Evolutionary conservation across 306 rosid species (phyloP).

Genomic region (Pterocarpus santalinus): DNA sequence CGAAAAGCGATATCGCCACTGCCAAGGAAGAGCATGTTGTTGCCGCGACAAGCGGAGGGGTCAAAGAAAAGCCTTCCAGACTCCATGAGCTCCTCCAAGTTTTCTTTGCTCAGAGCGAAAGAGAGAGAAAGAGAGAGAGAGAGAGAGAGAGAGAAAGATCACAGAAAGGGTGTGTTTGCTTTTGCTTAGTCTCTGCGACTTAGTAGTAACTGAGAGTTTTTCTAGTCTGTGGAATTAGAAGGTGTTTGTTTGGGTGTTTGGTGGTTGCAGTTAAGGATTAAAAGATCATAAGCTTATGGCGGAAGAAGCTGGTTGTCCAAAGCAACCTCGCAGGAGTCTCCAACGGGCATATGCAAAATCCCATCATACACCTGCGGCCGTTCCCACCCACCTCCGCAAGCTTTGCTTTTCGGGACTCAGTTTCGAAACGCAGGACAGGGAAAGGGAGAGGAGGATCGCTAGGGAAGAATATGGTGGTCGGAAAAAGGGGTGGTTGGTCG

Average conservation of each 20-base stretch:
- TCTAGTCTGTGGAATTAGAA: neutral
- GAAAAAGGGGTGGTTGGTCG: conserved; percentile 4
- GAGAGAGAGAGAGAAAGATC: neutral
- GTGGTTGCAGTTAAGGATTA: conserved; percentile 42
- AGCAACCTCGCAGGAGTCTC: conserved; percentile 94
- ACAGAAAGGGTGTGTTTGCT: neutral
- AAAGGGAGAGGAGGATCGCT: neutral
- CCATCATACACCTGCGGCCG: conserved; percentile 76
- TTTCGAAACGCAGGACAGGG: neutral
- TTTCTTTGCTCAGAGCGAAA: too few species aligned
- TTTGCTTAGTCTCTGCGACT: neutral
- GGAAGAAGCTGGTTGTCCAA: conserved; percentile 99
- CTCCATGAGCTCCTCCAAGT: conserved; percentile 55
- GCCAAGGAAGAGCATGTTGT: conserved; percentile 86
- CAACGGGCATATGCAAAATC: conserved; percentile 86
- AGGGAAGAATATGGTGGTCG: neutral
- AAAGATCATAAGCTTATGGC: conserved; percentile 97
- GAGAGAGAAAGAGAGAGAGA: neutral
- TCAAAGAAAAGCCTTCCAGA: conserved; percentile 80
- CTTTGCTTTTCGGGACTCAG: conserved; percentile 34
- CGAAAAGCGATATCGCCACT: conserved; percentile 69
- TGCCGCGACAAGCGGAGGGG: conserved; percentile 62
- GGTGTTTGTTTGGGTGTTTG: neutral
- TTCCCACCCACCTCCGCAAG: conserved; percentile 53
- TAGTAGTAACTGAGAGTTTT: neutral